Conservation (phyloP, 306 rosid species). For the Casuarina cunninghamiana region DNA sequence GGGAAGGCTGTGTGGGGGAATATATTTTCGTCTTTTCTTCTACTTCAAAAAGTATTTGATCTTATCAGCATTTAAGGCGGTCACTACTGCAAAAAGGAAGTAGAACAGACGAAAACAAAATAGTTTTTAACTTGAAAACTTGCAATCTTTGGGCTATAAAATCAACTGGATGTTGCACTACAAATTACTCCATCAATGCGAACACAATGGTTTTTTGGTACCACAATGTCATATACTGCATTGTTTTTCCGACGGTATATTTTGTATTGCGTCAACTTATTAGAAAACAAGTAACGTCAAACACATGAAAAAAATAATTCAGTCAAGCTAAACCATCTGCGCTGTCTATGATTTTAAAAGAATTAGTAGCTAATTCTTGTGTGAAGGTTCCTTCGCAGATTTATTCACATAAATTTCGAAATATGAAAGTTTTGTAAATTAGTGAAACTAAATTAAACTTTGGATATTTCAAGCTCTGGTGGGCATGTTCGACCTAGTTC, state of each 20-base stretch:
- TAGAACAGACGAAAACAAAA: background rate
- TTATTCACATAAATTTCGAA: background rate
- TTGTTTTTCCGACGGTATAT: background rate
- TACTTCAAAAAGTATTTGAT: background rate
- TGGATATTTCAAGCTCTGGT: too few species aligned
- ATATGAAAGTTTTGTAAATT: background rate
- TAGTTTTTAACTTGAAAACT: background rate
- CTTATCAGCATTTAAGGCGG: background rate
- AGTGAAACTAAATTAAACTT: background rate
- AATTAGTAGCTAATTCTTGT: background rate
- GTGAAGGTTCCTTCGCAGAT: background rate
- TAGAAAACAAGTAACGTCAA: background rate
- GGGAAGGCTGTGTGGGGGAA: background rate
- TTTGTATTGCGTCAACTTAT: background rate
- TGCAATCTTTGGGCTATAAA: background rate
- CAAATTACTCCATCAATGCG: background rate
- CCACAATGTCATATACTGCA: background rate
- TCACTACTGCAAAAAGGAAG: background rate
- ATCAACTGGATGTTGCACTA: background rate
- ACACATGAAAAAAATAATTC: too few species aligned
- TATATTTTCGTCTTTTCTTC: background rate
- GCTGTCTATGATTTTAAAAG: background rate
- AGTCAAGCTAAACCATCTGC: background rate
- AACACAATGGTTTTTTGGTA: background rate
- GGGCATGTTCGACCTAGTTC: too few species aligned